Base-by-base conservation (phyloP, 257 asterid species). In the Solanum stenotomum region DNA sequence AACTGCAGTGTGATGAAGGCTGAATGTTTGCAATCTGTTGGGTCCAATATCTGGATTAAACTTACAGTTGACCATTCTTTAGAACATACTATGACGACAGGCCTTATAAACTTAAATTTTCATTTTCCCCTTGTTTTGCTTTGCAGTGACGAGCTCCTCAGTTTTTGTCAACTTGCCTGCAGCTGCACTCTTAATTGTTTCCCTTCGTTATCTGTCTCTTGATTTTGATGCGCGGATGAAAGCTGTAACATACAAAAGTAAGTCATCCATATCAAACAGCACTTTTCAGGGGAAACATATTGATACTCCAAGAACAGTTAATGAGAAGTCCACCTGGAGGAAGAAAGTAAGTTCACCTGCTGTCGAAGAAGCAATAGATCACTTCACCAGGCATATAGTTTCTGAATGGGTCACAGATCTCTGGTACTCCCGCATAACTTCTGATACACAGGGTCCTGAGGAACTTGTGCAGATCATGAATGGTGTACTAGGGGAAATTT, bases 351-450 rank as follows among this genome's bases (percentile, higher is more conserved):
- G 93, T 93, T 97, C 99, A 22, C 96, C 98, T 70, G 90, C 89
- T 86, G 99, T 96, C 78, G 98, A 96, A 93, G 97, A 94, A 82
- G 98, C 99, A 84, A 94, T 97, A 87, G 98, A 96, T 85, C 94
- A 92, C 42, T 96, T 97, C 92, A 93, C 93, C 49, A 91, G 95
- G 90, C 99, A 96, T 88, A 93, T 96, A 49, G 96, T 97, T 90
- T 96, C 98, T 65, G 99, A 97, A 93, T 97, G 98, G 98, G 98
- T 96, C 83, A 94, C 98, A 75, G 93, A 93, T 88, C 95, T 97
- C 89, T 97, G 99, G 99, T 97, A 95, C 92, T 92, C 96, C 33
- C 98, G 98, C 90, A 79, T 97, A 89, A 97, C 98, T 86, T 93
- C 98, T 86, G 99, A 97, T 90, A 90, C 90, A 91, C 98, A 94